Percentiles rank a stretch among this genome's conserved stretches.
phyloP scores from a whole-genome alignment of 805 yeast species.

The Phaffomyces antillensis region DNA sequence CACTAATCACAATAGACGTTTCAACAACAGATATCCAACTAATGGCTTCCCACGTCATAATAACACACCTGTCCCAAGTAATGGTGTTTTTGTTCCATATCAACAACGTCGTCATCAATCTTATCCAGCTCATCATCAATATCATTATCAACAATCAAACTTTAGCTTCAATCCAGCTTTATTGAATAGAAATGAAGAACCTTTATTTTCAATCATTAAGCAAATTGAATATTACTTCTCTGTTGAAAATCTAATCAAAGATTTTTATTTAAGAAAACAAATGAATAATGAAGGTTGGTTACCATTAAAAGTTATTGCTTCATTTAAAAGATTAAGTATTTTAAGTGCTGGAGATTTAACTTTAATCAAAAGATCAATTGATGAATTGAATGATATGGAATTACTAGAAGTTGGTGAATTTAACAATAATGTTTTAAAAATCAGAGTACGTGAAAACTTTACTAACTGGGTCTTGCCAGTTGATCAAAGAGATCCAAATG shows the following conservation, averaged over 20 bases:
- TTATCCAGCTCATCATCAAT: conserved; percentile 2
- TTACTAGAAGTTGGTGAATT: conserved; percentile 32
- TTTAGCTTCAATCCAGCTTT: conserved; percentile 2
- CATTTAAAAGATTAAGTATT: conserved; percentile 69
- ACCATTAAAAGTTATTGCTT: conserved; percentile 51
- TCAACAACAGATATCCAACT: conserved; percentile 11
- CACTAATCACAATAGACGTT: conserved; percentile 13
- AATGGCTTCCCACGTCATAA: conserved; percentile 7
- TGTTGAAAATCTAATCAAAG: conserved; percentile 79
- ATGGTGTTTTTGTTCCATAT: conserved; percentile 6
- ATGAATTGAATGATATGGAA: conserved; percentile 28
- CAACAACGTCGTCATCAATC: conserved; percentile 11
- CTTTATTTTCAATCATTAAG: conserved; percentile 18
- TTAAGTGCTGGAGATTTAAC: conserved; percentile 49
- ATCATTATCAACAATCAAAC: conserved; percentile 1
- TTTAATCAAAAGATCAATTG: conserved; percentile 51
- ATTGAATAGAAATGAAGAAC: conserved; percentile 13
- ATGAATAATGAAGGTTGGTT: conserved; percentile 77
- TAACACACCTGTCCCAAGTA: not conserved
- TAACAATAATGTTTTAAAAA: conserved; percentile 40
- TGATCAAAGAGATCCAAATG: conserved; percentile 39
- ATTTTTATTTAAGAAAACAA: conserved; percentile 70
- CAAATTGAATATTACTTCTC: conserved; percentile 92
- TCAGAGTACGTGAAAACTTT: conserved; percentile 54
- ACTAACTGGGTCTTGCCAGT: conserved; percentile 63